phyloP scores from a whole-genome alignment of 2,329 filamentous ascomycete species.

The Curvularia sp. region DNA sequence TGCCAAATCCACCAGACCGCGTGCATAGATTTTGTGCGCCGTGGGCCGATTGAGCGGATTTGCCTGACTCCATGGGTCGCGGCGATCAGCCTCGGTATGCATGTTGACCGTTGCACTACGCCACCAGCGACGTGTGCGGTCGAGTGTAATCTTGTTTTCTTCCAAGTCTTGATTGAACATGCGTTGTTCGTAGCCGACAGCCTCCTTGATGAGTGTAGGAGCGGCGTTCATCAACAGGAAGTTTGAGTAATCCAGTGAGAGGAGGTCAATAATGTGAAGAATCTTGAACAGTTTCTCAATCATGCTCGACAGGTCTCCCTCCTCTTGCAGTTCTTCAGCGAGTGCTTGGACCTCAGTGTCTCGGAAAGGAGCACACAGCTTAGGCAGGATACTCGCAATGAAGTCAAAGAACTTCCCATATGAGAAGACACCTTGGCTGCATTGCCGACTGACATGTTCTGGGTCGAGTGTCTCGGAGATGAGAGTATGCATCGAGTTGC shows the following conservation, averaged over 20 bases:
- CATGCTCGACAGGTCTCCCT: conserved; percentile 64
- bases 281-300: conserved; percentile 79
- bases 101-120: conserved; percentile 69
- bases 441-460: conserved; percentile 73
- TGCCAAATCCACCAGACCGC: conserved; percentile 77
- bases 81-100: conserved; percentile 68
- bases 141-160: conserved; percentile 61
- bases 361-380: conserved; percentile 81
- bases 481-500: conserved; percentile 75
- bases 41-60: conserved; percentile 65
- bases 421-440: conserved; percentile 75
- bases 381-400: conserved; percentile 76
- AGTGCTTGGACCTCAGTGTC: conserved; percentile 77
- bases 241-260: conserved; percentile 83
- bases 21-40: conserved; percentile 74
- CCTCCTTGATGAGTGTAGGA: conserved; percentile 74
- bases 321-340: conserved; percentile 64
- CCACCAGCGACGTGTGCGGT: conserved; percentile 72
- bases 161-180: conserved; percentile 72
- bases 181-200: conserved; percentile 76
- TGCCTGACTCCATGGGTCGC: conserved; percentile 71
- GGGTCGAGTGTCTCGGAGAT: conserved; percentile 79
- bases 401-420: conserved; percentile 82
- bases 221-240: conserved; percentile 77
- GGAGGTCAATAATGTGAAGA: conserved; percentile 76